Percentiles rank a stretch among this genome's conserved stretches.
Conservation (phyloP, 306 rosid species). For the Erythrophleum fordii region DNA sequence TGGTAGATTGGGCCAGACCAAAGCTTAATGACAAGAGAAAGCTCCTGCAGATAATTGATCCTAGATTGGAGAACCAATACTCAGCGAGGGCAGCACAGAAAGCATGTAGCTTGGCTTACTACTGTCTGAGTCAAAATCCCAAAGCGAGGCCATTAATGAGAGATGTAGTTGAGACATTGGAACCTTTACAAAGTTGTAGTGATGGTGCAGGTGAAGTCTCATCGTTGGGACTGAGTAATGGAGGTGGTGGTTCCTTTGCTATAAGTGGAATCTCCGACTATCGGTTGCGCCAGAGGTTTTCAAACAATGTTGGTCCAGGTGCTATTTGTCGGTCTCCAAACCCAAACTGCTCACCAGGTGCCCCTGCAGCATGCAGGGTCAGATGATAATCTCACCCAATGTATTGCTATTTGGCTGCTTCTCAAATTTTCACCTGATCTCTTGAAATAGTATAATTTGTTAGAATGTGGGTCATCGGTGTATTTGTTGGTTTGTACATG, state of each 20-base stretch:
- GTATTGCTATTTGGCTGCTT: constrained; percentile 42
- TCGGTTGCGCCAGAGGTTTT: constrained; percentile 73
- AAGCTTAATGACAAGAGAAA: constrained; percentile 97
- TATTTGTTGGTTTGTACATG: constrained; percentile 56
- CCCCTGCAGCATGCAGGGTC: constrained; percentile 83
- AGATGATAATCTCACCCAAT: constrained; percentile 61
- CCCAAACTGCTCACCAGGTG: constrained; percentile 86
- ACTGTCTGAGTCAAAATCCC: constrained; percentile 97
- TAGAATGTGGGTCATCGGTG: constrained; percentile 48
- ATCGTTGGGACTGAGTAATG: constrained; percentile 60
- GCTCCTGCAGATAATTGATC: constrained; percentile 93
- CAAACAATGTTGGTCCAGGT: constrained; percentile 81
- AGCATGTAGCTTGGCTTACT: constrained; percentile 99
- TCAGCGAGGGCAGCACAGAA: constrained; percentile 97
- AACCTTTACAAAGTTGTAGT: constrained; percentile 84
- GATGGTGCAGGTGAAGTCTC: constrained; percentile 64
- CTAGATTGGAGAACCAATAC: constrained; percentile 91
- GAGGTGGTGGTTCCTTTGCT: constrained; percentile 57
- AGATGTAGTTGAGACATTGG: constrained; percentile 96
- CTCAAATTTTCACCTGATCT: constrained; percentile 37
- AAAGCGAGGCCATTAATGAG: constrained; percentile 99
- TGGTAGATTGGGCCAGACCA: constrained; percentile 99
- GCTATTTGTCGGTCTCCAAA: constrained; percentile 86
- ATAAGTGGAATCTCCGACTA: constrained; percentile 71
- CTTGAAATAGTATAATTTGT: constrained; percentile 43